Conservation (phyloP, 2,329 filamentous ascomycete genomes). For the Aschersonia sp. region DNA sequence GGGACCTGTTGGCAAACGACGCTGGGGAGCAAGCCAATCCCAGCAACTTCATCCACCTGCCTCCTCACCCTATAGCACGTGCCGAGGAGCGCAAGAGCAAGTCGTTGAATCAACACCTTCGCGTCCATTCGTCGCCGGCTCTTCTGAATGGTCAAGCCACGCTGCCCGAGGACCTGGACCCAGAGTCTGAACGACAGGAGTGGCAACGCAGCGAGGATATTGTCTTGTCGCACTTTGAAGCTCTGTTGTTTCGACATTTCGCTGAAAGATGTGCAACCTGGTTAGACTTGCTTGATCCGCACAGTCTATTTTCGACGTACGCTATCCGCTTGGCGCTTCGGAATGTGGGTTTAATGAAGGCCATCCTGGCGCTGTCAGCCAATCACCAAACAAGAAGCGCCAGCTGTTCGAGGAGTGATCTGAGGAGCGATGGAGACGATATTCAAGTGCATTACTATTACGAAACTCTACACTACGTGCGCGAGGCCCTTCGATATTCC, state of each 20-base stretch:
- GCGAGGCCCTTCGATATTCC: slow-evolving; percentile 41
- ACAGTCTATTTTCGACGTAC: background rate
- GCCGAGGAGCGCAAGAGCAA: background rate
- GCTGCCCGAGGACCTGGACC: background rate
- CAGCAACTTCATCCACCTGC: background rate
- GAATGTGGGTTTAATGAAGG: slow-evolving; percentile 42
- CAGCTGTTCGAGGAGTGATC: background rate
- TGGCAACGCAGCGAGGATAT: background rate
- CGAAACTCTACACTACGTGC: slow-evolving; percentile 46
- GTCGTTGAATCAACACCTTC: background rate
- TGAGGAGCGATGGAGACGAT: slow-evolving; percentile 7
- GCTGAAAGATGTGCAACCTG: background rate
- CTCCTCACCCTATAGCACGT: background rate
- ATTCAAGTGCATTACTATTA: slow-evolving; percentile 36
- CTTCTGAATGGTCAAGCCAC: background rate
- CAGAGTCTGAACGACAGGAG: background rate
- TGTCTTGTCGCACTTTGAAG: background rate
- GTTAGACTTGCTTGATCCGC: background rate
- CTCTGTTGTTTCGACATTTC: background rate
- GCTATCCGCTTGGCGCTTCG: background rate
- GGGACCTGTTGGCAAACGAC: background rate
- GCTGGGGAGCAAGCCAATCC: background rate
- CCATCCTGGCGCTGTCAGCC: slow-evolving; percentile 39
- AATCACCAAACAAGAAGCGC: slow-evolving; percentile 18
- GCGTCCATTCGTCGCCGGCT: background rate